phyloP scores from a whole-genome alignment of 805 yeast genomes.

The Candida glaebosa region DNA sequence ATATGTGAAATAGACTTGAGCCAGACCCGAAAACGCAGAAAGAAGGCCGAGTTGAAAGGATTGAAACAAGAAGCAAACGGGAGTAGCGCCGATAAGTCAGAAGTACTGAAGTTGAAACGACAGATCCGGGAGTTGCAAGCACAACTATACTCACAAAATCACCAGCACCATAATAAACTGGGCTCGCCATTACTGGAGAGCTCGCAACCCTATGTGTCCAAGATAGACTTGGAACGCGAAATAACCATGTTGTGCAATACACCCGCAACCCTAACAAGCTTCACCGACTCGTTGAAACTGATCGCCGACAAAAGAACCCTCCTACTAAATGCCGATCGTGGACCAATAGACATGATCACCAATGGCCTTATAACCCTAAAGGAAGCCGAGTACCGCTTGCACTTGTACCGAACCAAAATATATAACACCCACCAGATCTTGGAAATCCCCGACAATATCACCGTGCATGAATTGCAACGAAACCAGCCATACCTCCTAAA shows the following conservation, averaged over 20 bases:
- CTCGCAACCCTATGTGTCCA: constrained; percentile 24
- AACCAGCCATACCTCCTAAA: constrained; percentile 61
- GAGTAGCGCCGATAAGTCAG: neutral
- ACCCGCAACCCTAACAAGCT: constrained; percentile 33
- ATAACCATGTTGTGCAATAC: constrained; percentile 32
- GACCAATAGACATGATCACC: constrained; percentile 48
- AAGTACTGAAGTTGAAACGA: constrained; percentile 18
- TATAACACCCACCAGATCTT: constrained; percentile 55
- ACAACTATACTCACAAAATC: constrained; percentile 9
- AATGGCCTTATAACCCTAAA: constrained; percentile 53
- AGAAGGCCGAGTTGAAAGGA: constrained; percentile 22
- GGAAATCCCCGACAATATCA: constrained; percentile 42
- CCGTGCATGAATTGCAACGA: constrained; percentile 46
- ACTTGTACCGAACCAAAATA: constrained; percentile 45
- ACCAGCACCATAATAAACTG: neutral
- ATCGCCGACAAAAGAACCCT: constrained; percentile 41
- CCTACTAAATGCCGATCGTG: constrained; percentile 21
- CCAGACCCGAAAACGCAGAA: constrained; percentile 51
- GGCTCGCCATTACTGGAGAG: neutral
- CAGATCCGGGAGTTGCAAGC: constrained; percentile 17
- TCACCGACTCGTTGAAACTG: constrained; percentile 45
- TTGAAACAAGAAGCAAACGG: neutral
- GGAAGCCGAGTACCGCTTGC: constrained; percentile 57
- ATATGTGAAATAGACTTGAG: constrained; percentile 65
- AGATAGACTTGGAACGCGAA: constrained; percentile 41